Percentiles rank a stretch among this genome's conserved stretches.
Conservation (phyloP, 2,329 filamentous ascomycete genomes). For the Orbilia javanica region DNA sequence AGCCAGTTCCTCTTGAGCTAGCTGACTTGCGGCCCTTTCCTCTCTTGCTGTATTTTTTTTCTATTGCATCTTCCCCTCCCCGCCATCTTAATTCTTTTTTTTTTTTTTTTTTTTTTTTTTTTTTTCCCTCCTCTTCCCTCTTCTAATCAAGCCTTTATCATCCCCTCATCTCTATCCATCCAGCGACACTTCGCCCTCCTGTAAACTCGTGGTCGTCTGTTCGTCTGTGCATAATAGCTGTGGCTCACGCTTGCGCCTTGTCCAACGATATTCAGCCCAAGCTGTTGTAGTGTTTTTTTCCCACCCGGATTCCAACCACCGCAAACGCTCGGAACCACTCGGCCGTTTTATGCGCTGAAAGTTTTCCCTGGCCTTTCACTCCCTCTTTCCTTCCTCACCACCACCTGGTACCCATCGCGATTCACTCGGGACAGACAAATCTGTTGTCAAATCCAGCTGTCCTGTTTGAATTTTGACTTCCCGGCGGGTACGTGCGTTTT, state of each 20-base stretch:
- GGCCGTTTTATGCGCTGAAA: conserved; percentile 78
- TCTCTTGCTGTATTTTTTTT: conserved; percentile 40
- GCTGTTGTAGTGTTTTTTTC: conserved; percentile 47
- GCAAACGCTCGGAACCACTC: conserved; percentile 66
- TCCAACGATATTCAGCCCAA: conserved; percentile 54
- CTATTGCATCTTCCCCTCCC: conserved; percentile 52
- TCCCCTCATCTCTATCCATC: conserved; percentile 31
- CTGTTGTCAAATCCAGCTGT: conserved; percentile 48
- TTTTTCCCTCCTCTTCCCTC: not conserved
- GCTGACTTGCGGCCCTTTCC: conserved; percentile 54
- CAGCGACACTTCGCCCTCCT: conserved; percentile 30
- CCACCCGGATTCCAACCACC: conserved; percentile 32
- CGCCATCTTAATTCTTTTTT: conserved; percentile 49
- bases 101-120: conserved; percentile 10
- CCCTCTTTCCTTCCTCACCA: conserved; percentile 74
- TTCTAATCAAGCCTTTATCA: conserved; percentile 31
- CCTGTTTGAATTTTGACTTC: conserved; percentile 42
- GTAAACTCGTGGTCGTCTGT: conserved; percentile 32
- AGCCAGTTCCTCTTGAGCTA: conserved; percentile 50
- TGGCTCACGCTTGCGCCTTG: conserved; percentile 58
- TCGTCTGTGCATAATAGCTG: conserved; percentile 41
- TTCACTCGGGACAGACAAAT: conserved; percentile 41
- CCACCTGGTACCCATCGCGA: conserved; percentile 36
- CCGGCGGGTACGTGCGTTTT: conserved; percentile 56
- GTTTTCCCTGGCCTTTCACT: conserved; percentile 74